Percentiles rank a stretch among this genome's conserved stretches.
phyloP scores from a whole-genome alignment of 805 yeast genomes.

The Starmerella riodocensis region DNA sequence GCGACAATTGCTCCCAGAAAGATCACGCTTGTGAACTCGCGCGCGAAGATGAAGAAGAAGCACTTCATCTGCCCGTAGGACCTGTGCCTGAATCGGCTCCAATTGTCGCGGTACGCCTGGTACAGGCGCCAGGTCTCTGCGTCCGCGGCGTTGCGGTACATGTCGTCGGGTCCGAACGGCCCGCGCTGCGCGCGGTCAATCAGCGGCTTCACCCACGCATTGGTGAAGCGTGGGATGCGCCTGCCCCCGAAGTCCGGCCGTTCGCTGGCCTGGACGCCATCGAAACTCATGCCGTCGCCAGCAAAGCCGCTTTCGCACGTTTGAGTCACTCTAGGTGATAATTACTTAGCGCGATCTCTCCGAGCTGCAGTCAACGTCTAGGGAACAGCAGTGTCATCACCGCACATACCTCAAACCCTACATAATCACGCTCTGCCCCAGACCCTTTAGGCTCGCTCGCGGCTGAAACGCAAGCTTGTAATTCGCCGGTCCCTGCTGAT shows the following conservation, averaged over 20 bases:
- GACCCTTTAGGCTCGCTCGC: too few relatives aligned
- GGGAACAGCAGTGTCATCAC: too few relatives aligned
- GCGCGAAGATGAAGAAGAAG: constrained; percentile 1
- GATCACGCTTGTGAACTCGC: constrained; percentile 7
- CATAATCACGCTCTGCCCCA: too few relatives aligned
- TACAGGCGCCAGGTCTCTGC: constrained; percentile 1
- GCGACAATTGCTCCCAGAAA: background rate
- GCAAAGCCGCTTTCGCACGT: too few relatives aligned
- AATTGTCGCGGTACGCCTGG: background rate
- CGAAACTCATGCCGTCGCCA: too few relatives aligned
- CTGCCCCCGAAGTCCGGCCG: background rate
- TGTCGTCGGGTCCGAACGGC: background rate
- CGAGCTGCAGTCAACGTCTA: too few relatives aligned
- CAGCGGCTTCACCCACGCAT: constrained; percentile 3
- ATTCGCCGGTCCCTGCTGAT: too few relatives aligned
- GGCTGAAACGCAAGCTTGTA: too few relatives aligned
- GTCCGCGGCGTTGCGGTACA: background rate
- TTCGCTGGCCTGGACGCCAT: constrained; percentile 21
- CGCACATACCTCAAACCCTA: too few relatives aligned
- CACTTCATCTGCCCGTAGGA: constrained; percentile 3
- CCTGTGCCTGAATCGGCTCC: background rate
- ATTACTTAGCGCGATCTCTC: too few relatives aligned
- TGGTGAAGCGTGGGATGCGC: constrained; percentile 1
- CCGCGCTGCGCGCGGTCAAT: background rate
- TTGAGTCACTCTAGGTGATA: too few relatives aligned